A percentile compares a stretch with the other conserved stretches of the same genome.
phyloP scores from a whole-genome alignment of 2,329 filamentous ascomycete species.

The Cladosporium austrohemisphaericum region DNA sequence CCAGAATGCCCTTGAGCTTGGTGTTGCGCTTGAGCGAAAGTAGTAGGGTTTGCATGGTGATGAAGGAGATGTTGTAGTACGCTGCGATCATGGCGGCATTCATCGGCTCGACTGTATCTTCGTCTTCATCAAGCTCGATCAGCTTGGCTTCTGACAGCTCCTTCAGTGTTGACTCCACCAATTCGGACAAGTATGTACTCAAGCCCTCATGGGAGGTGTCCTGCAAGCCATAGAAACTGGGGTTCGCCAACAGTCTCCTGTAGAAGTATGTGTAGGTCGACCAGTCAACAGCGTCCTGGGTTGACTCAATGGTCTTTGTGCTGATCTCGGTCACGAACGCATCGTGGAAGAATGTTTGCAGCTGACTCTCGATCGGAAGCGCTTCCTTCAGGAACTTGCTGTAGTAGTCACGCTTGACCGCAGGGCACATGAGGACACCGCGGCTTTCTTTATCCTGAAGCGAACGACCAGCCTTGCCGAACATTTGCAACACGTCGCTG shows the following conservation, averaged over 20 bases:
- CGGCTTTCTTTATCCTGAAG: constrained; percentile 75
- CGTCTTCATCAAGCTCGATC: constrained; percentile 83
- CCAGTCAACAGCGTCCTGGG: constrained; percentile 97
- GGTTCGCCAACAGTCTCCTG: constrained; percentile 86
- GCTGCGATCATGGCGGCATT: constrained; percentile 98
- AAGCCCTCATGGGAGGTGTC: constrained; percentile 87
- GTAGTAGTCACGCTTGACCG: constrained; percentile 95
- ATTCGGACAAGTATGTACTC: constrained; percentile 89
- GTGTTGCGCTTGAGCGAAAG: constrained; percentile 83
- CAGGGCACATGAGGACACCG: constrained; percentile 93
- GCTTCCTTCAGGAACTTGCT: constrained; percentile 98
- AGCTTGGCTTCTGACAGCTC: constrained; percentile 91
- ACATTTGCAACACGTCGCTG: constrained; percentile 95
- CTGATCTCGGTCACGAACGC: constrained; percentile 97
- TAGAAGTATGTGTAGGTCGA: constrained; percentile 99
- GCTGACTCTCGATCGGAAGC: constrained; percentile 87
- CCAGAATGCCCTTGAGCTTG: constrained; percentile 93
- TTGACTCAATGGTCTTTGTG: constrained; percentile 90
- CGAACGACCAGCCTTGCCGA: constrained; percentile 82
- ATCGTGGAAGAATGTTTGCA: constrained; percentile 88
- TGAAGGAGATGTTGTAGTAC: constrained; percentile 99
- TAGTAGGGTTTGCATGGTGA: constrained; percentile 98
- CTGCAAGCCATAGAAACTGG: constrained; percentile 88
- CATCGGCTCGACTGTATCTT: constrained; percentile 81
- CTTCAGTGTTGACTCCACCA: constrained; percentile 88